Evolutionary conservation across 768 basidiomycete genomes (phyloP), one percentile per base, ranked within the genome.

Genomic region (Boletus edulis): DNA sequence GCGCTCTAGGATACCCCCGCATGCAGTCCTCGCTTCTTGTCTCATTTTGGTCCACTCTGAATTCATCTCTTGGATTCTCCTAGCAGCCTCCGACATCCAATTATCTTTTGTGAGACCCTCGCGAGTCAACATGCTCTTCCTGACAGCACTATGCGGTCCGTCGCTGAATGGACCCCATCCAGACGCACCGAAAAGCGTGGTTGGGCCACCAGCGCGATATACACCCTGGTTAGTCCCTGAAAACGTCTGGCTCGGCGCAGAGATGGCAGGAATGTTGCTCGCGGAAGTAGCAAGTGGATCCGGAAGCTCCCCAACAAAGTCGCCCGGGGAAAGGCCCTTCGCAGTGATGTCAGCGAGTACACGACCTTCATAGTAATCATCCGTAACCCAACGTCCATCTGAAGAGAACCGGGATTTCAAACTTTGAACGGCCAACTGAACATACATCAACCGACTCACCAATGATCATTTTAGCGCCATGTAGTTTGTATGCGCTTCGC

Each of bases 281-380:
- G 73, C 67, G 0, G 77, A 77, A 3, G 78, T 63, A 3, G 81
- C 82, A 47, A 84, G 81, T 17, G 90, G 85, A 55, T 93, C 88
- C 34, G 85, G 83, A 18, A 94, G 83, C 58, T 95, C 87, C 51
- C 89, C 89, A 18, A 95, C 94, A 8, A 76, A 81, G 49, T 92
- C 88, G 13, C 91, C 89, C 0, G 95, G 80, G 59, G 88, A 87
- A 61, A 92, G 79, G 7, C 94, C 95, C 34, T 85, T 84, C n/a
- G 83, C 82, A 4, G 85, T 80, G 63, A 91, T 89, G 43, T 92
- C 89, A 56, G 80, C 84, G 1, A 86, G 78, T 0, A 82, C 82
- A 53, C 89, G 89, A 39, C 87, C 89, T 71, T 99, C 97, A 72
- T 92, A 93, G 69, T 99, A 99, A 73, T 98, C 97, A 66, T 98